These are phyloP conservation scores for Sclerotinia minor DNA, from an alignment of 2,329 filamentous ascomycete species.

Conservation along the genomic window DNA sequence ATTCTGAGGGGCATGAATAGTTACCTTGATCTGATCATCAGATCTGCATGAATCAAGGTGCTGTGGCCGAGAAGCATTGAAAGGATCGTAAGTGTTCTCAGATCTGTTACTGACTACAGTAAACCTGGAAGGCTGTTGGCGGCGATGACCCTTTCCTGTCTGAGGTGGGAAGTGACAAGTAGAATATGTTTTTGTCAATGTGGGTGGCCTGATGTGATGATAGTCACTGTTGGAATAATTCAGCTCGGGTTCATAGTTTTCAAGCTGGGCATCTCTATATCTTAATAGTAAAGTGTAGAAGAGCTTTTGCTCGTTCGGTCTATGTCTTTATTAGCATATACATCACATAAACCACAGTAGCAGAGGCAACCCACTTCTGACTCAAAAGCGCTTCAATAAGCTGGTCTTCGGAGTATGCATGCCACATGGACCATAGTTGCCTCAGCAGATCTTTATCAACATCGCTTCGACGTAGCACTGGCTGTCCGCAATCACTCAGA, in stretches of 20 bases:
- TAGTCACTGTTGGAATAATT: conserved; percentile 90
- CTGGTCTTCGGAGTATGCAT: conserved; percentile 73
- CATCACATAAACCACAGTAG: neutral
- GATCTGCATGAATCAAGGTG: conserved; percentile 49
- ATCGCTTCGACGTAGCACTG: conserved; percentile 60
- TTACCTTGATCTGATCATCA: conserved; percentile 41
- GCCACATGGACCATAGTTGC: conserved; percentile 88
- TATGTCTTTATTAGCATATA: conserved; percentile 42
- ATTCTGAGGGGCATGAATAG: conserved; percentile 34
- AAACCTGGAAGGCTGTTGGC: conserved; percentile 57
- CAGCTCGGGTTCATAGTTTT: conserved; percentile 80
- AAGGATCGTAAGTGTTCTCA: conserved; percentile 82
- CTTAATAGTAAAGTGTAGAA: conserved; percentile 85
- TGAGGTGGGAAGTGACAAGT: conserved; percentile 59
- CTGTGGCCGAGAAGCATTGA: conserved; percentile 58
- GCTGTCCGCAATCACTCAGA: conserved; percentile 61
- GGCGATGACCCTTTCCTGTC: conserved; percentile 50
- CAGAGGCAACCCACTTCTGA: conserved; percentile 55
- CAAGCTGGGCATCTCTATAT: conserved; percentile 80
- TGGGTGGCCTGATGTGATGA: conserved; percentile 68
- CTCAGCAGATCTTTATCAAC: conserved; percentile 81
- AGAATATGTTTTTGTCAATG: conserved; percentile 60
- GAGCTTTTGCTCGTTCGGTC: conserved; percentile 84
- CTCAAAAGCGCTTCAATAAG: conserved; percentile 68
- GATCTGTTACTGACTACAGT: conserved; percentile 64